These are phyloP conservation scores for Dactylellina leptospora DNA, from an alignment of 2,329 filamentous ascomycete genomes.

Conservation along the genomic window DNA sequence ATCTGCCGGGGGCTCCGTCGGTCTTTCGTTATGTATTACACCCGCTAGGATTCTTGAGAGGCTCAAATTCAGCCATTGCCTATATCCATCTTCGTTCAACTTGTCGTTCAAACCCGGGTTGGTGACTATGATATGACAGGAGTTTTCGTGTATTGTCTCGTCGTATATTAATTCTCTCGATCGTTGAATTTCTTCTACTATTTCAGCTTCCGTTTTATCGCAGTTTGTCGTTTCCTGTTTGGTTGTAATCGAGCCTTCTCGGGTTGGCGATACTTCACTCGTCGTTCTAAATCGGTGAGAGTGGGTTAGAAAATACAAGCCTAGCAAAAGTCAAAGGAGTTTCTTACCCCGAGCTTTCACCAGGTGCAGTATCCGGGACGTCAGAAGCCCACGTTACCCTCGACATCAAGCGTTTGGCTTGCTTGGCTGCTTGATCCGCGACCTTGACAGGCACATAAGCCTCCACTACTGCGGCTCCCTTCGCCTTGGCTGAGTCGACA, in stretches of 20 bases:
- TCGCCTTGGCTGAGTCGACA: slow-evolving; percentile 2
- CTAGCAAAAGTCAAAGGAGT: no score
- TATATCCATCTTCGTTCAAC: not conserved
- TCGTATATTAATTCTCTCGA: slow-evolving; percentile 4
- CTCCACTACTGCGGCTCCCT: not conserved
- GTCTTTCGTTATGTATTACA: not conserved
- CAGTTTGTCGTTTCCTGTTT: no score
- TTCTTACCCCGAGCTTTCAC: not conserved
- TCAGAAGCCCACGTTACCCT: not conserved
- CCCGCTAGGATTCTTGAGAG: not conserved
- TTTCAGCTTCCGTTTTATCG: not conserved
- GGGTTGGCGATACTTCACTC: no score
- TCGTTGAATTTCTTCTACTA: not conserved
- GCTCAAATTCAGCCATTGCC: not conserved
- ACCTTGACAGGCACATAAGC: slow-evolving; percentile 8
- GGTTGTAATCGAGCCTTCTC: no score
- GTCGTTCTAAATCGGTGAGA: no score
- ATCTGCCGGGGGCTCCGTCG: not conserved
- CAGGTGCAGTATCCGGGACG: slow-evolving; percentile 4
- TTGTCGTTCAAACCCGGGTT: slow-evolving; percentile 18
- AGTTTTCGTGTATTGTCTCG: slow-evolving; percentile 4
- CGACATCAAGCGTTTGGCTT: not conserved
- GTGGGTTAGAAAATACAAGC: no score
- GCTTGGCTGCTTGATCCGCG: not conserved
- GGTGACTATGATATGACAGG: slow-evolving; percentile 21